phyloP scores from a whole-genome alignment of 805 yeast species.

The Spathaspora gorwiae region DNA sequence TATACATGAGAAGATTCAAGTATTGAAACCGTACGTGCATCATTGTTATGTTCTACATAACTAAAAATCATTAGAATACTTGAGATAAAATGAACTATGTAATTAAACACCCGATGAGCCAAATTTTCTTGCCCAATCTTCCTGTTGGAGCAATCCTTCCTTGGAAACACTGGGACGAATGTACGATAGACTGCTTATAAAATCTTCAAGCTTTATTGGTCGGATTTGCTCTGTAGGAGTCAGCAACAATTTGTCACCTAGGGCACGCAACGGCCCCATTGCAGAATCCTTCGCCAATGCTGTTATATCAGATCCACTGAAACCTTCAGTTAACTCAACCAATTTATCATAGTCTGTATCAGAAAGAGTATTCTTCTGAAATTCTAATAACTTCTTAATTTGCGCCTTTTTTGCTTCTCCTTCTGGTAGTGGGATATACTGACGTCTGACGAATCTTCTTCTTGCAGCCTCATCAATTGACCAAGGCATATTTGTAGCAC shows the following conservation, averaged over 20 bases:
- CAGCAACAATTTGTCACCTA: slow-evolving; percentile 76
- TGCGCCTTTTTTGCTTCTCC: slow-evolving; percentile 74
- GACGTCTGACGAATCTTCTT: slow-evolving; percentile 85
- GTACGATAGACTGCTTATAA: slow-evolving; percentile 65
- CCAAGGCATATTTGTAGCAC: slow-evolving; percentile 97
- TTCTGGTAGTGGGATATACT: slow-evolving; percentile 93
- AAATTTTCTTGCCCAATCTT: slow-evolving; percentile 80
- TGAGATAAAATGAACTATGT: no score
- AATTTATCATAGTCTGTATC: slow-evolving; percentile 60
- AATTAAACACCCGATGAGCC: slow-evolving; percentile 84
- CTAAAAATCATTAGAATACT: no score
- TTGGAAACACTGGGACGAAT: slow-evolving; percentile 85
- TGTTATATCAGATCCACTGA: slow-evolving; percentile 90
- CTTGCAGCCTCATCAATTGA: slow-evolving; percentile 95
- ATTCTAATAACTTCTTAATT: slow-evolving; percentile 57
- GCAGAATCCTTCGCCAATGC: slow-evolving; percentile 96
- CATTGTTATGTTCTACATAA: no score
- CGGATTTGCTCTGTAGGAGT: slow-evolving; percentile 73
- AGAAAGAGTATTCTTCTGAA: slow-evolving; percentile 67
- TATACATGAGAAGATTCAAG: no score
- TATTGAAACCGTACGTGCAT: no score
- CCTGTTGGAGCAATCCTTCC: slow-evolving; percentile 76
- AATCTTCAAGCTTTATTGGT: slow-evolving; percentile 69
- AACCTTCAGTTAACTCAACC: slow-evolving; percentile 65
- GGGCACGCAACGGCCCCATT: slow-evolving; percentile 89